Evolutionary conservation across 106 monocot species (phyloP).

Genomic region (Apostasia ramifera): DNA sequence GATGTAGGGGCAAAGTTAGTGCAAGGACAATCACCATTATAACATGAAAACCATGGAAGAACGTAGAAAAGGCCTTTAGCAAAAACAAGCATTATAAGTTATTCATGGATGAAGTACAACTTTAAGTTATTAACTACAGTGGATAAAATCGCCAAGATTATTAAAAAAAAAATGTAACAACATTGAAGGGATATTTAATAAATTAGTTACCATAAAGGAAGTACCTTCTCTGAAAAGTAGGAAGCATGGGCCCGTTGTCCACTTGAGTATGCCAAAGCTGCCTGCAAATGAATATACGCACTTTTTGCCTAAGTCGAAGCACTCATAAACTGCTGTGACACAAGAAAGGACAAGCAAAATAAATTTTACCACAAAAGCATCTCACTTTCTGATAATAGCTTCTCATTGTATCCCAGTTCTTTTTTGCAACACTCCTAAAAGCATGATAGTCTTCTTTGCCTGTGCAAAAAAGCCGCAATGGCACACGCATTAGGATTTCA

Average conservation of each 20-base stretch:
- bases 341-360: background rate
- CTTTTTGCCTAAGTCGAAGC: too few relatives aligned
- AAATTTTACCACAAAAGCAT: background rate
- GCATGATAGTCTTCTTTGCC: slow-evolving; percentile 45
- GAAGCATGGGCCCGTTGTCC: slow-evolving; percentile 72
- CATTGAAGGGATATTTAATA: background rate
- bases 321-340: too few relatives aligned
- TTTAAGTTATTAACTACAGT: too few relatives aligned
- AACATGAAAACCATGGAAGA: too few relatives aligned
- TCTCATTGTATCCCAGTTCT: slow-evolving; percentile 76
- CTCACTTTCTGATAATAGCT: slow-evolving; percentile 62
- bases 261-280: slow-evolving; percentile 62
- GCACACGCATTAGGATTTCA: background rate
- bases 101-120: too few relatives aligned
- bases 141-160: too few relatives aligned
- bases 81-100: too few relatives aligned
- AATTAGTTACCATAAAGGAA: background rate
- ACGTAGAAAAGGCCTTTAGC: too few relatives aligned
- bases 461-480: slow-evolving; percentile 3
- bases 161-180: background rate
- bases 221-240: slow-evolving; percentile 73
- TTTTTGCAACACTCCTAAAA: slow-evolving; percentile 35
- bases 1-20: too few relatives aligned
- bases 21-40: too few relatives aligned
- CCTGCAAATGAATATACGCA: slow-evolving; percentile 36